Percentiles rank a stretch among this genome's conserved stretches.
phyloP scores from a whole-genome alignment of 2,329 filamentous ascomycete genomes.

The Botryotinia globosa region DNA sequence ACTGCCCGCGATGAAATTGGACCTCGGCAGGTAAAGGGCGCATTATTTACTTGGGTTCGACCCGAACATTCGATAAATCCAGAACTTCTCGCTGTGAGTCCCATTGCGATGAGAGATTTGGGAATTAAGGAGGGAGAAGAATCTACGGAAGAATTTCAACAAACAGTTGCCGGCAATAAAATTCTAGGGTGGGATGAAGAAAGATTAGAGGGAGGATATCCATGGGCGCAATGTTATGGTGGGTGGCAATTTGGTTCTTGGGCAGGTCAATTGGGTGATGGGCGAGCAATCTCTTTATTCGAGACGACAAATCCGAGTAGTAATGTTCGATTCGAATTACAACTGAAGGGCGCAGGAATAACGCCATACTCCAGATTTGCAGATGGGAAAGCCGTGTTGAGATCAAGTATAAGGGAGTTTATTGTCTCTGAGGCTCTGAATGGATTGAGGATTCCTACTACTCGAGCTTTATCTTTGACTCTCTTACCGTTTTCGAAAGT shows the following conservation, averaged over 20 bases:
- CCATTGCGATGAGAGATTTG: conserved; percentile 75
- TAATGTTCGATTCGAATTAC: conserved; percentile 77
- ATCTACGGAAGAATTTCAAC: conserved; percentile 68
- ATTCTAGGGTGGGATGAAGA: conserved; percentile 75
- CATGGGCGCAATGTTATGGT: conserved; percentile 98
- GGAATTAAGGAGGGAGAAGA: conserved; percentile 69
- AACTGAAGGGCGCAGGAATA: conserved; percentile 88
- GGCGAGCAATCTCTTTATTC: conserved; percentile 89
- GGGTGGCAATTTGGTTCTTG: conserved; percentile 79
- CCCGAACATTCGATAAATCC: conserved; percentile 70
- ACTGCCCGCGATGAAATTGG: conserved; percentile 73
- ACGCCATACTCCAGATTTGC: conserved; percentile 97
- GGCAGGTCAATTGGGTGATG: conserved; percentile 95
- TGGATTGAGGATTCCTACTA: conserved; percentile 80
- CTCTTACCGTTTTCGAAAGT: conserved; percentile 72
- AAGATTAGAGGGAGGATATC: conserved; percentile 70
- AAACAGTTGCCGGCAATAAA: conserved; percentile 77
- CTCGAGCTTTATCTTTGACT: conserved; percentile 79
- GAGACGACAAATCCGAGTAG: conserved; percentile 76
- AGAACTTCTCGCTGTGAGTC: conserved; percentile 78
- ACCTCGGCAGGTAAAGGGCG: conserved; percentile 79
- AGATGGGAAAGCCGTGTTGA: conserved; percentile 88
- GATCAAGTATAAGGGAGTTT: conserved; percentile 92
- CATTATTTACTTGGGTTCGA: conserved; percentile 86
- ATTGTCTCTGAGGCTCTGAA: conserved; percentile 87